Percentiles rank a stretch among this genome's conserved stretches.
Conservation (phyloP, 1,139 yeast species). For the Kodamaea suecica region DNA sequence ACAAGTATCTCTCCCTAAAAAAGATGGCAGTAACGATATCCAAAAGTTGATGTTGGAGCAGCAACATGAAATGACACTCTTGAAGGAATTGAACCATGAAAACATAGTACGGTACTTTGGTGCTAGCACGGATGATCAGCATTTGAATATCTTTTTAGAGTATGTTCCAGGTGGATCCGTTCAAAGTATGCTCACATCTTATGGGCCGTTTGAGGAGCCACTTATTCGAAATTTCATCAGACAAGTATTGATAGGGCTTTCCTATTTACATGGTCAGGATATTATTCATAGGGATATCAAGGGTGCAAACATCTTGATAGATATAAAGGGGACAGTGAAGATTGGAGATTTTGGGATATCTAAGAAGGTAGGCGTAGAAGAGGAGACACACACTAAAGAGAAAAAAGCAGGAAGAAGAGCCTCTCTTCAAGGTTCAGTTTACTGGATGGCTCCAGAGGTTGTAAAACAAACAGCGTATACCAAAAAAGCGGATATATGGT, state of each 20-base stretch:
- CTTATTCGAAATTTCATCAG: slow-evolving; percentile 77
- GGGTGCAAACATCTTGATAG: slow-evolving; percentile 89
- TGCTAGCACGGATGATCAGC: slow-evolving; percentile 67
- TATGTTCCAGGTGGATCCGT: slow-evolving; percentile 98
- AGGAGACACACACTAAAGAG: slow-evolving; percentile 16
- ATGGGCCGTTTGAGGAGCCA: slow-evolving; percentile 93
- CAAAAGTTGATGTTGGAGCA: slow-evolving; percentile 75
- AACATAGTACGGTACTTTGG: slow-evolving; percentile 92
- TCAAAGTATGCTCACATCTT: slow-evolving; percentile 75
- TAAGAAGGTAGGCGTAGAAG: slow-evolving; percentile 55
- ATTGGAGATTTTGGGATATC: slow-evolving; percentile 95
- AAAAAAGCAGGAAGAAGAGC: slow-evolving; percentile 56
- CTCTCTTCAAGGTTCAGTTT: slow-evolving; percentile 89
- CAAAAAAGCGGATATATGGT: slow-evolving; percentile 92
- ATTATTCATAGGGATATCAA: slow-evolving; percentile 90
- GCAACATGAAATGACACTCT: slow-evolving; percentile 76
- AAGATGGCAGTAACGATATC: slow-evolving; percentile 36
- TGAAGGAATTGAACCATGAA: slow-evolving; percentile 82
- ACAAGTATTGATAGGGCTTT: slow-evolving; percentile 78
- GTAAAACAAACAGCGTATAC: slow-evolving; percentile 89
- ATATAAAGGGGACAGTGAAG: slow-evolving; percentile 85
- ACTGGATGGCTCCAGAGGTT: slow-evolving; percentile 99
- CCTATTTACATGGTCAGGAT: slow-evolving; percentile 75
- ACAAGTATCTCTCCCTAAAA: slow-evolving; percentile 71
- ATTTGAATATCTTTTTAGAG: slow-evolving; percentile 80